Percentiles rank a stretch among this genome's conserved stretches.
phyloP scores from a whole-genome alignment of 2,329 filamentous ascomycete genomes.

The Xenoacremonium recifei region DNA sequence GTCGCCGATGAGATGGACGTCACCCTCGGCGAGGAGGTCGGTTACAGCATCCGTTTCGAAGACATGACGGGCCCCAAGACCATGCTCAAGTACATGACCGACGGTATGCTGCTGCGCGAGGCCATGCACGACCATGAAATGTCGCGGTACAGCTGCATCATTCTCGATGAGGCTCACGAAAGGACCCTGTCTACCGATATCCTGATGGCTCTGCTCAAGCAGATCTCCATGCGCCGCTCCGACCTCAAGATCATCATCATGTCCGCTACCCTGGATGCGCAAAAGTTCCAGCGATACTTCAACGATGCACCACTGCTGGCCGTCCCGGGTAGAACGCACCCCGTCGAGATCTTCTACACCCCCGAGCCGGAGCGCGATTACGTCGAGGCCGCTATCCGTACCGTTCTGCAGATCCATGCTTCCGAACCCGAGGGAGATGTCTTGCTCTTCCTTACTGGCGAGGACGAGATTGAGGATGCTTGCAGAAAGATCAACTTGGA shows the following conservation, averaged over 20 bases:
- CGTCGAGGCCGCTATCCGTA: slow-evolving; percentile 90
- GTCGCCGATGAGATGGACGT: slow-evolving; percentile 97
- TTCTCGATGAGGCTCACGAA: slow-evolving; percentile 98
- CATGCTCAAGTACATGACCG: slow-evolving; percentile 98
- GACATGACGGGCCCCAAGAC: slow-evolving; percentile 88
- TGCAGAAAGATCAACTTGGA: slow-evolving; percentile 89
- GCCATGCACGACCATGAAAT: slow-evolving; percentile 95
- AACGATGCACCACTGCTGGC: slow-evolving; percentile 89
- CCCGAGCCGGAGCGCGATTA: slow-evolving; percentile 95
- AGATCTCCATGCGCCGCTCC: slow-evolving; percentile 75
- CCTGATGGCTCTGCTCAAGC: slow-evolving; percentile 93
- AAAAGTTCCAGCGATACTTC: slow-evolving; percentile 98
- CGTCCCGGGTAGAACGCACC: slow-evolving; percentile 91
- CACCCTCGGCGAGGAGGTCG: slow-evolving; percentile 86
- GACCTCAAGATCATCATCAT: slow-evolving; percentile 99
- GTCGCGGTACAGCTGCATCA: slow-evolving; percentile 92
- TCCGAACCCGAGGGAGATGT: slow-evolving; percentile 91
- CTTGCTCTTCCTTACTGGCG: slow-evolving; percentile 90
- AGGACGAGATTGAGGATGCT: slow-evolving; percentile 98
- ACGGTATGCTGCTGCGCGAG: slow-evolving; percentile 96
- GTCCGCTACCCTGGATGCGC: slow-evolving; percentile 94
- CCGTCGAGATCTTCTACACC: slow-evolving; percentile 98
- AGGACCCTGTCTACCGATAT: slow-evolving; percentile 96
- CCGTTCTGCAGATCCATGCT: slow-evolving; percentile 94
- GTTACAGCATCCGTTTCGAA: slow-evolving; percentile 98